Percentiles rank a stretch among this genome's conserved stretches.
These are phyloP conservation scores for Apiotrichum mycotoxinovorans DNA, from an alignment of 1,284 basidiomycete species.

Conservation along the genomic window DNA sequence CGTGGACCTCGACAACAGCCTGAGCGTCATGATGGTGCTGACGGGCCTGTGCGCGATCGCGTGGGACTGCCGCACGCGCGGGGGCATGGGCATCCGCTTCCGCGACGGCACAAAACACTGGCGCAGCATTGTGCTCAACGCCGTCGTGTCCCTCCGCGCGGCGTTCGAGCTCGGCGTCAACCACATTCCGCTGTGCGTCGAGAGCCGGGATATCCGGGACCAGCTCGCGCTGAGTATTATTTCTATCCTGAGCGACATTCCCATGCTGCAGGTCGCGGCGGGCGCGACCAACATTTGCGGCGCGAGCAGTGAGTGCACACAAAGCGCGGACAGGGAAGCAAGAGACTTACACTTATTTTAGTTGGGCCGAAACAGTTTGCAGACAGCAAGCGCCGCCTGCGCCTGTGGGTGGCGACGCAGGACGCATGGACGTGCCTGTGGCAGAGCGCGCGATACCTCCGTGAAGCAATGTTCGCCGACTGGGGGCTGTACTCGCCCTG, in stretches of 20 bases:
- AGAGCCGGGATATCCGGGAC: constrained; percentile 37
- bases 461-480: constrained; percentile 30
- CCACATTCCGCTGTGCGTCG: constrained; percentile 22
- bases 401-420: constrained; percentile 36
- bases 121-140: constrained; percentile 36
- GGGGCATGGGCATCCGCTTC: constrained; percentile 42
- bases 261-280: constrained; percentile 43
- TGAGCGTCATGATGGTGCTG: constrained; percentile 34
- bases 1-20: constrained; percentile 31
- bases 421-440: constrained; percentile 45
- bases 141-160: constrained; percentile 36
- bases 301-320: constrained; percentile 22
- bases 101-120: constrained; percentile 40
- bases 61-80: constrained; percentile 42
- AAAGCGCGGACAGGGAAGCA: neutral
- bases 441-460: constrained; percentile 42
- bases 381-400: constrained; percentile 33
- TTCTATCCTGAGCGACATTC: constrained; percentile 41
- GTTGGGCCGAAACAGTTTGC: constrained; percentile 35
- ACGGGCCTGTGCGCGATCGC: constrained; percentile 38
- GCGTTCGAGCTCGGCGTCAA: constrained; percentile 28
- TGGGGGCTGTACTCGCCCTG: constrained; percentile 42
- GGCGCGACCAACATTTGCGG: constrained; percentile 37
- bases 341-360: constrained; percentile 14
- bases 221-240: constrained; percentile 40